Percentiles rank a stretch among this genome's conserved stretches.
These are phyloP conservation scores for Coprinopsis strossmayeri DNA, from an alignment of 768 basidiomycete species.

Conservation along the genomic window DNA sequence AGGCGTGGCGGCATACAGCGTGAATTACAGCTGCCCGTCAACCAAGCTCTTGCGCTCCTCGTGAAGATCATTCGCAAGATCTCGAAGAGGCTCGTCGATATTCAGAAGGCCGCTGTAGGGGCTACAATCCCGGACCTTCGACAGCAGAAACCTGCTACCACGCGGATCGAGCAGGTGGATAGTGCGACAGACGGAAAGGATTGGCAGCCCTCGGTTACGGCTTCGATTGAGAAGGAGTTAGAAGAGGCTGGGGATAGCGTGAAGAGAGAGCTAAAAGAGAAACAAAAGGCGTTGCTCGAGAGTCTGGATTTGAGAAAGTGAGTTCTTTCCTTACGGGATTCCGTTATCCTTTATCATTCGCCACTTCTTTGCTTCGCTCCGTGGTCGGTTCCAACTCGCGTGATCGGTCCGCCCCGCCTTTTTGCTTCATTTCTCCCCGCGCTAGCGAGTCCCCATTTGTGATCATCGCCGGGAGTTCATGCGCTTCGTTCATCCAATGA, in stretches of 20 bases:
- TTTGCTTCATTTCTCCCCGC: no score
- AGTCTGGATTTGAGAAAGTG: conserved; percentile 84
- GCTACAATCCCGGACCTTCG: conserved; percentile 21
- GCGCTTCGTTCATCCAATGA: no score
- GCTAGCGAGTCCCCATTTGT: not conserved
- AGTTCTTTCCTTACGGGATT: no score
- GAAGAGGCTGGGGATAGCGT: conserved; percentile 74
- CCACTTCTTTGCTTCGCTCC: conserved; percentile 14
- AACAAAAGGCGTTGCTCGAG: conserved; percentile 84
- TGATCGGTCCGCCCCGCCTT: not conserved
- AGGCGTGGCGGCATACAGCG: conserved; percentile 29
- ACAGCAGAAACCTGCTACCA: no score
- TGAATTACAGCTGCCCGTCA: conserved; percentile 80
- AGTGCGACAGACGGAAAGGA: conserved; percentile 4
- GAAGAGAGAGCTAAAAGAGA: conserved; percentile 58
- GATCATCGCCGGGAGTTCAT: conserved; percentile 4
- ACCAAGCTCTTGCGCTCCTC: conserved; percentile 85
- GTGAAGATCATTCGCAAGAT: conserved; percentile 87
- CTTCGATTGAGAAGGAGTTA: conserved; percentile 58
- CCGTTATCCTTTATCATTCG: no score
- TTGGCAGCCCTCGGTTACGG: conserved; percentile 38
- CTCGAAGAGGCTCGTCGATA: conserved; percentile 62
- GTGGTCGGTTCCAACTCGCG: conserved; percentile 10
- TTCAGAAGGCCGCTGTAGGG: conserved; percentile 74
- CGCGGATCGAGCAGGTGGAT: not conserved